Base-by-base conservation (phyloP, 192 early-diverging fungal species). In the Coemansia sp. region DNA sequence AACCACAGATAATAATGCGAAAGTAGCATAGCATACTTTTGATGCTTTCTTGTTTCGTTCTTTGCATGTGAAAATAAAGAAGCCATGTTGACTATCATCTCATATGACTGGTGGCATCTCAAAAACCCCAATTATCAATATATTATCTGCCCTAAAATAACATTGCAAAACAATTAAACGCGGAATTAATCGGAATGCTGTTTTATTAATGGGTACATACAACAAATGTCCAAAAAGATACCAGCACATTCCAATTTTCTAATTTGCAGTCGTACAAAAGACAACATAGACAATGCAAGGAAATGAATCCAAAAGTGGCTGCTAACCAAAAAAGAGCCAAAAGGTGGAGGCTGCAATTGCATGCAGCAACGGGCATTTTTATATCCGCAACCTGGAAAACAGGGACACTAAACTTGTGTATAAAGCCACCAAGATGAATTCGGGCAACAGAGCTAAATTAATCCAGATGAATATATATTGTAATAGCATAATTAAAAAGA, bases 111-210 rank as follows among this genome's bases (percentile, higher is more conserved):
- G 21, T 22, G 51, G 51, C 22, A 54, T 54, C 26, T 54, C 49
- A 52, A 26, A 45, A 45, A 21, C 21, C 21, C 19, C 32, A 54
- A 54, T 54, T 54, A 22, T 26, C 13, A 54, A 54, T 54, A 54
- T 54, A 54, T 26, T 54, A 19, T 32, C 32, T 54, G 22, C 51
- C 21, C 51, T 32, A 54, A 21, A 54, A 54, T 54, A 54, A 9
- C 19, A 26, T 54, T 26, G 51, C 22, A 54, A 19, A 54, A 22
- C 26, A 54, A 54, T 54, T 54, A 22, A 54, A 54, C 51, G 51
- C 51, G 19, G 22, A 54, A 54, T 54, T 54, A 22, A 8, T 22
- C 51, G 51, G 26, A 5, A 19, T 54, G 26, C 51, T 54, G 51
- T 54, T 26, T 54, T 54, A 26, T 54, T 26, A 26, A 26, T 9